Conservation (phyloP, 768 basidiomycete genomes). For the Boletus speciosus region DNA sequence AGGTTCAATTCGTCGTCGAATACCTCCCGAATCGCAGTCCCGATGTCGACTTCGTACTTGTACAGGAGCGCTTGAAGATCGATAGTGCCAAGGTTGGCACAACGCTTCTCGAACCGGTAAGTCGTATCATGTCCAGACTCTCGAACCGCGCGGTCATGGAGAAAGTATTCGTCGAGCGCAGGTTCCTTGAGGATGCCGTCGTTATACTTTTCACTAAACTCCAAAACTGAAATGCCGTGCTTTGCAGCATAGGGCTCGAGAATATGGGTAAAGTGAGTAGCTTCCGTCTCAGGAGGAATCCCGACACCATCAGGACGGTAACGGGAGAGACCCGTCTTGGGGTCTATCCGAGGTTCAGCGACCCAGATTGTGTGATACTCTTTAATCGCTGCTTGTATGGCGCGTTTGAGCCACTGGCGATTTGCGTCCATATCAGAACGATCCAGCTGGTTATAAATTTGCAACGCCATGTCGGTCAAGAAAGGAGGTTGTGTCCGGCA, state of each 20-base stretch:
- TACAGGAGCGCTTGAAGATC: constrained; percentile 94
- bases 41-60: constrained; percentile 99
- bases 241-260: constrained; percentile 93
- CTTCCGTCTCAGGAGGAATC: constrained; percentile 98
- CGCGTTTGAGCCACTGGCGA: constrained; percentile 89
- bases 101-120: constrained; percentile 96
- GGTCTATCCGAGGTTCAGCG: constrained; percentile 89
- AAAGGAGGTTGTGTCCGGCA: constrained; percentile 97
- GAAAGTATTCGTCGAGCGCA: constrained; percentile 91
- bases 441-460: constrained; percentile 96
- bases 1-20: constrained; percentile 91
- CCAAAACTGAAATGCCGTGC: constrained; percentile 88
- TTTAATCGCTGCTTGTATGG: constrained; percentile 96
- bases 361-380: constrained; percentile 99
- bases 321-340: constrained; percentile 89
- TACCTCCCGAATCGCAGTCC: constrained; percentile 93
- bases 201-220: constrained; percentile 97
- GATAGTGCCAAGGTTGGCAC: constrained; percentile 94
- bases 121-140: constrained; percentile 97
- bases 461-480: constrained; percentile 97
- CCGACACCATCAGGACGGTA: constrained; percentile 93
- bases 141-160: constrained; percentile 94
- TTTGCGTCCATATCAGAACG: constrained; percentile 73
- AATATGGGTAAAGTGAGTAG: constrained; percentile 96
- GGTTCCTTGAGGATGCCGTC: constrained; percentile 80